Percentiles rank a stretch among this genome's conserved stretches.
Conservation (phyloP, 768 basidiomycete species). For the Trametes elegans region DNA sequence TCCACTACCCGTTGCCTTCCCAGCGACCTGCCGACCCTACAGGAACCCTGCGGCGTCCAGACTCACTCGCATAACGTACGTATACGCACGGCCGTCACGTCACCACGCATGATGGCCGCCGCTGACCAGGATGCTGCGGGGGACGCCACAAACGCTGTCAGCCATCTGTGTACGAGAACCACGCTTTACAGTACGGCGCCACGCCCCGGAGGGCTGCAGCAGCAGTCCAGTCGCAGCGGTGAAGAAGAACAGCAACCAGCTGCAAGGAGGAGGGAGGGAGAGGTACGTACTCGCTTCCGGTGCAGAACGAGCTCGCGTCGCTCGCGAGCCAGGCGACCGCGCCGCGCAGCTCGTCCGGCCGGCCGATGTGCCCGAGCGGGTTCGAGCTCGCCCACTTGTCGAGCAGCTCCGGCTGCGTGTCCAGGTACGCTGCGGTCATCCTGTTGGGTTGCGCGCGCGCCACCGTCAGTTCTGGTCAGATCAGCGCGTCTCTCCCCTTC, state of each 20-base stretch:
- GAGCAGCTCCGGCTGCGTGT: conserved; percentile 57
- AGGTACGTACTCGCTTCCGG: conserved; percentile 75
- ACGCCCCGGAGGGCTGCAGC: not conserved
- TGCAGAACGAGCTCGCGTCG: conserved; percentile 76
- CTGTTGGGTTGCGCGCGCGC: too few relatives aligned
- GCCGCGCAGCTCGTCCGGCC: conserved; percentile 71
- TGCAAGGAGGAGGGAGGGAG: not conserved
- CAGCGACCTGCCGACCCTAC: not conserved
- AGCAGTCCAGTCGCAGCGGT: not conserved
- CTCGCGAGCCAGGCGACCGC: conserved; percentile 70
- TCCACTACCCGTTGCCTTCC: too few relatives aligned
- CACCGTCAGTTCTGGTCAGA: too few relatives aligned
- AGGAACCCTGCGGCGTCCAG: not conserved
- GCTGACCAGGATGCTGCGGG: conserved; percentile 52
- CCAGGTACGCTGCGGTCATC: conserved; percentile 74
- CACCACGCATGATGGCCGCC: conserved; percentile 67
- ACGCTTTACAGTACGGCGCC: not conserved
- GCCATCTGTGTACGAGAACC: conserved; percentile 1
- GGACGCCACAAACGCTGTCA: conserved; percentile 13
- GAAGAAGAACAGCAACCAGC: not conserved
- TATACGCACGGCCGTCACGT: conserved; percentile 14
- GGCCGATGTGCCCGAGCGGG: conserved; percentile 68
- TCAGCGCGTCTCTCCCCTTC: too few relatives aligned
- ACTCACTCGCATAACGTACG: too few relatives aligned
- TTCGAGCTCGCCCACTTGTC: conserved; percentile 69